Conservation (phyloP, 495 filamentous ascomycete genomes). For the Xylona heveae region DNA sequence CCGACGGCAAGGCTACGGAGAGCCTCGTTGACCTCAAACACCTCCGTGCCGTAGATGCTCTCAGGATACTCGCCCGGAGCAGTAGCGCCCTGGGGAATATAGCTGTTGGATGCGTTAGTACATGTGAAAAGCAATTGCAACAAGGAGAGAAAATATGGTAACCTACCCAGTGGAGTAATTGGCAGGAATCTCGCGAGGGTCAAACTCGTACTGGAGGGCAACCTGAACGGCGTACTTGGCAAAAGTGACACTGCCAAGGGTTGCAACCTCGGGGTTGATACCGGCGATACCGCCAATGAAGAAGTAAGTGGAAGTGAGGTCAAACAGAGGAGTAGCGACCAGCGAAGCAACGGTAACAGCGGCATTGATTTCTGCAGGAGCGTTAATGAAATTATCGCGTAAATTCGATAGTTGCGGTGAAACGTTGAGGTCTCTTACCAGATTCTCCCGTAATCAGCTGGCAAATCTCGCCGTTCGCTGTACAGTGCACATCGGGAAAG, state of each 20-base stretch:
- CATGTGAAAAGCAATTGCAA: too few relatives aligned
- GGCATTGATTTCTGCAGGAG: conserved; percentile 45
- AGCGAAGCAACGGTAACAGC: conserved; percentile 38
- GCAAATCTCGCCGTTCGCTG: conserved; percentile 31
- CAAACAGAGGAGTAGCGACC: conserved; percentile 35
- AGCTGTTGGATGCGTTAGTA: conserved; percentile 17
- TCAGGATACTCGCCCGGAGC: conserved; percentile 35
- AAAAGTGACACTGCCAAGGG: conserved; percentile 40
- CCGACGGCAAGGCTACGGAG: conserved; percentile 32
- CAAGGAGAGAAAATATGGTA: neutral
- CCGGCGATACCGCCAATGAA: conserved; percentile 52
- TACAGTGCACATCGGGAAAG: conserved; percentile 44
- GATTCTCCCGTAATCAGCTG: conserved; percentile 29
- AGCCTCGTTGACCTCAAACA: conserved; percentile 46
- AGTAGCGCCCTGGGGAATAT: conserved; percentile 36
- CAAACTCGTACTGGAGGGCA: conserved; percentile 54
- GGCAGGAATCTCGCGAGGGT: conserved; percentile 41
- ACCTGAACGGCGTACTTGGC: conserved; percentile 49
- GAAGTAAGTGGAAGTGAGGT: conserved; percentile 48
- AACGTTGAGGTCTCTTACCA: neutral
- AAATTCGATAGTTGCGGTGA: too few relatives aligned
- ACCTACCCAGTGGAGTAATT: conserved; percentile 45
- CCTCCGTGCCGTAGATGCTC: conserved; percentile 53
- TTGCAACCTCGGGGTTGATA: conserved; percentile 43
- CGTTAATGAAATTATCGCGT: neutral